Evolutionary conservation across 495 filamentous ascomycete genomes (phyloP).

Genomic region (Viridothelium virens): DNA sequence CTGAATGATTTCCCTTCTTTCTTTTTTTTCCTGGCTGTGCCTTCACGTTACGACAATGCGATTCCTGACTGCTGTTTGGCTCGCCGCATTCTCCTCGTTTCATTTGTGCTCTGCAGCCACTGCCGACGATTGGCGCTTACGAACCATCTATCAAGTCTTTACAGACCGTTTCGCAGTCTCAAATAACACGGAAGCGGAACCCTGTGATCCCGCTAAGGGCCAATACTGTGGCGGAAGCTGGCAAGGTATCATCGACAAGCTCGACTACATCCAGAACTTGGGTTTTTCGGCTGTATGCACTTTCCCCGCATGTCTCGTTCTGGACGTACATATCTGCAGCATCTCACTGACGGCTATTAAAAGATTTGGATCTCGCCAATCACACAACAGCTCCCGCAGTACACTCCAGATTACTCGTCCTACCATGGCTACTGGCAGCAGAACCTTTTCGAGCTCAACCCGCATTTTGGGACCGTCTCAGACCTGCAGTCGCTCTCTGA

Average conservation of each 20-base stretch:
- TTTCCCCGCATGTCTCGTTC: slow-evolving; percentile 5
- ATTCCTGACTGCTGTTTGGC: background rate
- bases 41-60: background rate
- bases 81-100: slow-evolving; percentile 1
- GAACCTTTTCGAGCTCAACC: slow-evolving; percentile 56
- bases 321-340: background rate
- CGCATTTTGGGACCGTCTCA: slow-evolving; percentile 54
- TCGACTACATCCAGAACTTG: slow-evolving; percentile 26
- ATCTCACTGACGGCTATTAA: background rate
- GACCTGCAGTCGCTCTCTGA: slow-evolving; percentile 54
- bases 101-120: slow-evolving; percentile 14
- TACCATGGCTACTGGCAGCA: slow-evolving; percentile 69
- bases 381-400: slow-evolving; percentile 14
- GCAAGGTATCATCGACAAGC: slow-evolving; percentile 20
- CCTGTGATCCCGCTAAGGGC: slow-evolving; percentile 4
- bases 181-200: background rate
- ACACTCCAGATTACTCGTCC: slow-evolving; percentile 16
- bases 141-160: slow-evolving; percentile 25
- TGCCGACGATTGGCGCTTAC: slow-evolving; percentile 18
- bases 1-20: background rate
- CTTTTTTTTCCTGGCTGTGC: background rate
- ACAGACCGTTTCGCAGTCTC: slow-evolving; percentile 22
- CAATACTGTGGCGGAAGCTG: slow-evolving; percentile 24
- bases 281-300: slow-evolving; percentile 16
- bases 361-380: slow-evolving; percentile 19